Conservation (phyloP, 2,329 filamentous ascomycete species). For the Aspergillus amoenus region DNA sequence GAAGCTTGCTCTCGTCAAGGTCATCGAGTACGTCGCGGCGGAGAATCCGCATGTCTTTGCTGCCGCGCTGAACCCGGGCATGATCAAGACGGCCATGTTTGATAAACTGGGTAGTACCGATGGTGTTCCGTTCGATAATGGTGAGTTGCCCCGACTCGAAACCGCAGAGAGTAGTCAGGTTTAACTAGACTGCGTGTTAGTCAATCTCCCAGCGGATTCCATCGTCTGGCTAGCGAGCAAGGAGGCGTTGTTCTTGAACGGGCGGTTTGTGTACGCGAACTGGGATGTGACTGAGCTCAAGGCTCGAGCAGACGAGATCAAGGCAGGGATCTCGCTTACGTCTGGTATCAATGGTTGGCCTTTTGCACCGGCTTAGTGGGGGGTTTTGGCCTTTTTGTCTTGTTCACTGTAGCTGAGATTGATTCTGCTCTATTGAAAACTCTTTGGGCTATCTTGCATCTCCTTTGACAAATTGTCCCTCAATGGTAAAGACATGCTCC, state of each 20-base stretch:
- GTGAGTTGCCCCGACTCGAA: background rate
- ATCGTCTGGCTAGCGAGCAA: conserved; percentile 39
- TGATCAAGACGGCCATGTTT: conserved; percentile 27
- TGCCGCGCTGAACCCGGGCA: conserved; percentile 47
- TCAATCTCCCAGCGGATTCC: conserved; percentile 27
- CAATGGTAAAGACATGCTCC: no score
- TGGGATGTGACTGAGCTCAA: conserved; percentile 47
- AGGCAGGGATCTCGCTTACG: background rate
- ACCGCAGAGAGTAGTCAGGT: no score
- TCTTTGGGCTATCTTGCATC: no score
- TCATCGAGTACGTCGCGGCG: conserved; percentile 43
- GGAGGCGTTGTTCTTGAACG: conserved; percentile 42
- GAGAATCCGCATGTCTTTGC: conserved; percentile 44
- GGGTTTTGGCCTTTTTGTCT: no score
- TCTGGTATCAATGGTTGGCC: conserved; percentile 10
- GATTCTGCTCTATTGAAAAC: no score
- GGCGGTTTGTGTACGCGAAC: conserved; percentile 36
- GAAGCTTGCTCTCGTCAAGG: conserved; percentile 43
- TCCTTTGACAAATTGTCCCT: no score
- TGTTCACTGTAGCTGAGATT: no score
- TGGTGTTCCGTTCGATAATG: background rate
- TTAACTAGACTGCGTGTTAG: conserved; percentile 2
- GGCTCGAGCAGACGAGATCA: conserved; percentile 19
- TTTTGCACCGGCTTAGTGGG: background rate
- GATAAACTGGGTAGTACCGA: conserved; percentile 16